Percentiles rank a stretch among this genome's conserved stretches.
Evolutionary conservation across 2,329 filamentous ascomycete species (phyloP).

Genomic region (Lasiodiplodia hormozganensis): DNA sequence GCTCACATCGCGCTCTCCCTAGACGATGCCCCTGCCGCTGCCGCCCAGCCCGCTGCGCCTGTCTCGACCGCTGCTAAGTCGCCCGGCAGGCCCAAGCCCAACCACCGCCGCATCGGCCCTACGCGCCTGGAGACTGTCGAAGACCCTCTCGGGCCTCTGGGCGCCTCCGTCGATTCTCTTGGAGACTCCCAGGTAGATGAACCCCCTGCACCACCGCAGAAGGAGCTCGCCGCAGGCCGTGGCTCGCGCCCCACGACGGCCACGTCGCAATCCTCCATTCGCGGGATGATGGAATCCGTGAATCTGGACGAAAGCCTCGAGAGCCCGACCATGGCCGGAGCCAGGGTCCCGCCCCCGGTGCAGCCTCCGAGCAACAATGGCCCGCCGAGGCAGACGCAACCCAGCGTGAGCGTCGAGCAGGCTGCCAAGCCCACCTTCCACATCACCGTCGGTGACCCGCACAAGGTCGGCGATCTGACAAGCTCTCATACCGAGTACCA

Average conservation of each 20-base stretch:
- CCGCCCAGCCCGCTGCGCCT: slow-evolving; percentile 36
- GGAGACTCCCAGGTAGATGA: slow-evolving; percentile 56
- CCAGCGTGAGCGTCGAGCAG: slow-evolving; percentile 90
- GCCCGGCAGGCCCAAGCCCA: slow-evolving; percentile 49
- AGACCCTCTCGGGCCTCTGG: slow-evolving; percentile 77
- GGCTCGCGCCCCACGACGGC: slow-evolving; percentile 60
- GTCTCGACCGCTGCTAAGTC: slow-evolving; percentile 54
- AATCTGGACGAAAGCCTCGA: slow-evolving; percentile 74
- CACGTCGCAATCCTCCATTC: slow-evolving; percentile 57
- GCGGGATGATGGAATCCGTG: slow-evolving; percentile 68
- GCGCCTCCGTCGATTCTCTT: slow-evolving; percentile 65
- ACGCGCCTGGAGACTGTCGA: slow-evolving; percentile 81
- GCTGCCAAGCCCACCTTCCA: slow-evolving; percentile 90
- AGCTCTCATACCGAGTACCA: slow-evolving; percentile 98
- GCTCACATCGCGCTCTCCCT: slow-evolving; percentile 1
- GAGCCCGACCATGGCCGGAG: slow-evolving; percentile 51
- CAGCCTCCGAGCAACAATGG: slow-evolving; percentile 58
- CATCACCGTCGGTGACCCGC: slow-evolving; percentile 92
- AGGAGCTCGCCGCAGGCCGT: slow-evolving; percentile 61
- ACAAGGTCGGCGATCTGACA: slow-evolving; percentile 96
- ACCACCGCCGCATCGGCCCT: slow-evolving; percentile 63
- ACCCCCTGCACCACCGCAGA: slow-evolving; percentile 71
- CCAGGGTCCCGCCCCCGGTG: slow-evolving; percentile 70
- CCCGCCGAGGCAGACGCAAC: slow-evolving; percentile 63
- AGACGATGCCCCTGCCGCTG: slow-evolving; percentile 21